Evolutionary conservation across 2,329 filamentous ascomycete genomes (phyloP), one percentile per base, ranked within the genome.

Genomic region (Arthroderma sp.): DNA sequence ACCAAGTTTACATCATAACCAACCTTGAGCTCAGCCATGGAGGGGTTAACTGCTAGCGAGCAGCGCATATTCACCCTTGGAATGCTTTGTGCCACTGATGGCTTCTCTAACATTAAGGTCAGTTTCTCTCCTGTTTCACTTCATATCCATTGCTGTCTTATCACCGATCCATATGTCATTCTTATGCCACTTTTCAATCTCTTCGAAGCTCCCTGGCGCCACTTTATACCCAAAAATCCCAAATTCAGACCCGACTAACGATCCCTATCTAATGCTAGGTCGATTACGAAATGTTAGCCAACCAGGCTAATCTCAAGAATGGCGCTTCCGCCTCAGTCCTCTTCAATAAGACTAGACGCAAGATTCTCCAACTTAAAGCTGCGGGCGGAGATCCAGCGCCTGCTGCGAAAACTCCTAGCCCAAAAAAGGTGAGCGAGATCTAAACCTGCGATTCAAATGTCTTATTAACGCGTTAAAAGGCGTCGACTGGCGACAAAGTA

Each of bases 231-330:
- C 15, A 22, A 22, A 3, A 22, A 22, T 22, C 38, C 10, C 6
- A 40, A 4, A 5, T 28, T 5, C n/a, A 15, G 6, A 40, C 4
- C 27, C 15, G 27, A 43, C 34, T 43, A 28, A 29, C 32, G 11
- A 43, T 42, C n/a, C 8, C 22, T 7, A 34, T 9, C 27, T 15
- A 38, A 31, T 29, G 37, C 8, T 46, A 67, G 64, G 47, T 67
- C 28, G 64, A 71, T 52, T 62, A 58, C 47, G 53, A 58, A 0
- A 63, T 57, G 27, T 50, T 70, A 6, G 64, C 66, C 22, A 44
- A 50, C 7, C 54, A 51, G 29, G 57, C 55, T 8, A 59, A 59
- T 15, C 61, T 64, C 48, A 65, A 63, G 47, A 66, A 61, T 43
- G 50, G 48, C 1, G 45, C 46, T 5, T 60, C 62, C 1, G 66